phyloP scores from a whole-genome alignment of 1,284 basidiomycete genomes.

The Ustilago lituana region DNA sequence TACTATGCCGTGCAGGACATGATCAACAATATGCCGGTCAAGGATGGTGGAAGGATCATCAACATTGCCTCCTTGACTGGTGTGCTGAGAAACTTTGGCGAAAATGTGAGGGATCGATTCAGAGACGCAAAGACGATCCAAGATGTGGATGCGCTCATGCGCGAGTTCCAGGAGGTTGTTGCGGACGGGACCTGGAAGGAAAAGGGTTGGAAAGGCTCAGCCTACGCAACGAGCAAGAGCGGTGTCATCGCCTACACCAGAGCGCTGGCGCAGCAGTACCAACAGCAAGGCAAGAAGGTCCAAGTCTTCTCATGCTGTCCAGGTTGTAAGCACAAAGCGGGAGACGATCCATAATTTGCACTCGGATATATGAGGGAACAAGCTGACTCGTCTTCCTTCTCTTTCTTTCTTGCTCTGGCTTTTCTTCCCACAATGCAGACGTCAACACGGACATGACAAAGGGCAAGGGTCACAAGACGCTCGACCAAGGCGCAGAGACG shows the following conservation, averaged over 20 bases:
- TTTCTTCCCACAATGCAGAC: slow-evolving; percentile 13
- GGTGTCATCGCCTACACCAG: slow-evolving; percentile 55
- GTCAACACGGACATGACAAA: slow-evolving; percentile 63
- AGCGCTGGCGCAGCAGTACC: slow-evolving; percentile 49
- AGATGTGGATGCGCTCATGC: slow-evolving; percentile 49
- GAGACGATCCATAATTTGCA: too few species aligned
- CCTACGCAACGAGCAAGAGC: slow-evolving; percentile 60
- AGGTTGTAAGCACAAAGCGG: slow-evolving; percentile 42
- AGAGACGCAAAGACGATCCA: slow-evolving; percentile 25
- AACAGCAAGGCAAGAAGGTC: slow-evolving; percentile 34
- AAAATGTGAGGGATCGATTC: slow-evolving; percentile 46
- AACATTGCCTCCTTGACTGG: slow-evolving; percentile 58
- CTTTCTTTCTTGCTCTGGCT: neutral
- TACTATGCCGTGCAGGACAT: slow-evolving; percentile 57
- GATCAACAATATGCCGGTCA: slow-evolving; percentile 48
- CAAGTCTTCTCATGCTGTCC: slow-evolving; percentile 61
- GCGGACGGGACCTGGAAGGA: slow-evolving; percentile 50
- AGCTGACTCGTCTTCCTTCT: neutral
- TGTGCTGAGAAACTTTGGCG: slow-evolving; percentile 46
- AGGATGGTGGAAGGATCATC: slow-evolving; percentile 51
- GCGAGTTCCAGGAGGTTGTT: slow-evolving; percentile 53
- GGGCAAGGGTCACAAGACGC: slow-evolving; percentile 54
- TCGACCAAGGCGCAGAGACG: slow-evolving; percentile 63
- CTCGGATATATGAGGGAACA: too few species aligned
- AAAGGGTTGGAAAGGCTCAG: slow-evolving; percentile 62